Conservation (phyloP, 2,329 filamentous ascomycete genomes). For the Microcyclospora pomicola region DNA sequence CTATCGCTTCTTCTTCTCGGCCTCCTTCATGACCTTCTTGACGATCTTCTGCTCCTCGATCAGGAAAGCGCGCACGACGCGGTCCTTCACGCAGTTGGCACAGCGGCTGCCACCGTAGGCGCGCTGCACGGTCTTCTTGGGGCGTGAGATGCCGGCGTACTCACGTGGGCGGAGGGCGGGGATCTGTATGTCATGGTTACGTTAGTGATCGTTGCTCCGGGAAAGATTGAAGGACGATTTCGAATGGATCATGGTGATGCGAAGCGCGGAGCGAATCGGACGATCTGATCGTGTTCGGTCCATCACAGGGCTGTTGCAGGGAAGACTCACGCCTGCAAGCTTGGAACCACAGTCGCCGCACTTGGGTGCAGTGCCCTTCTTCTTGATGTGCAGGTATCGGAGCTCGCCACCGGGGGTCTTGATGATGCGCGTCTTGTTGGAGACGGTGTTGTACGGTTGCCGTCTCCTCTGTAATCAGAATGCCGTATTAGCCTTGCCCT, state of each 20-base stretch:
- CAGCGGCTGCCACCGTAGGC: constrained; percentile 98
- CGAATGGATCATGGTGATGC: no score
- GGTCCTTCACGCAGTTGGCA: constrained; percentile 96
- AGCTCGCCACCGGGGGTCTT: constrained; percentile 95
- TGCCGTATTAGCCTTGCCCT: constrained; percentile 19
- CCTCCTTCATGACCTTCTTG: constrained; percentile 99
- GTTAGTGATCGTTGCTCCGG: no score
- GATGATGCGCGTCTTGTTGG: constrained; percentile 90
- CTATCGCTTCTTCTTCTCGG: constrained; percentile 52
- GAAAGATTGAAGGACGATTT: no score
- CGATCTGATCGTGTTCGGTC: no score
- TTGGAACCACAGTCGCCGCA: constrained; percentile 98
- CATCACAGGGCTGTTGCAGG: background rate
- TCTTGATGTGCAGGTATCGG: constrained; percentile 98
- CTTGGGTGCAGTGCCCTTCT: constrained; percentile 95
- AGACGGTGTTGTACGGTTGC: constrained; percentile 82
- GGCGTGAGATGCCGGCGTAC: constrained; percentile 92
- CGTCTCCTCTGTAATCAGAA: constrained; percentile 35
- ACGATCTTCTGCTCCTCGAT: constrained; percentile 99
- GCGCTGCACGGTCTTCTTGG: constrained; percentile 98
- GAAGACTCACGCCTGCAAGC: constrained; percentile 80
- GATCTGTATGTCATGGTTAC: constrained; percentile 40
- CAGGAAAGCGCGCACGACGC: constrained; percentile 94
- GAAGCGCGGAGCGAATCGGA: no score
- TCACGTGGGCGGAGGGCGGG: constrained; percentile 96